Evolutionary conservation across 768 basidiomycete species (phyloP).

Genomic region (Lactarius sanguifluus): DNA sequence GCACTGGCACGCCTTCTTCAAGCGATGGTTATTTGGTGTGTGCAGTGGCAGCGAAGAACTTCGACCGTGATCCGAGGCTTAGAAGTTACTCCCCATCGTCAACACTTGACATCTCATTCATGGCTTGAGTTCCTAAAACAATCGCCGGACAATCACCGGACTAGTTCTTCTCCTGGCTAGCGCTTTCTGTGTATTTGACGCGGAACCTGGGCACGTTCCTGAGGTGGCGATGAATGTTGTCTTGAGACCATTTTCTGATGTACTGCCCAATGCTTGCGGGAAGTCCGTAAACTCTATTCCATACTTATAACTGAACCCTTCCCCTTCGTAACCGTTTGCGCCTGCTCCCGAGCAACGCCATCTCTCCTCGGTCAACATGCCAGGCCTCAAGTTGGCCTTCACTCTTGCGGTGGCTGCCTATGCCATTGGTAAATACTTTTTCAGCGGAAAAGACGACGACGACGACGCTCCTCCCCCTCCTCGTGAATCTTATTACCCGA

Average conservation of each 20-base stretch:
- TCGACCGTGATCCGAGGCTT: neutral
- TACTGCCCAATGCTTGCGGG: neutral
- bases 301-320: neutral
- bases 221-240: neutral
- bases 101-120: neutral
- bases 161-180: neutral
- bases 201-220: neutral
- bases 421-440: neutral
- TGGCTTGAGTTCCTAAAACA: neutral
- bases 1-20: neutral
- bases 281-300: neutral
- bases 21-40: neutral
- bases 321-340: neutral
- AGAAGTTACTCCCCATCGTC: neutral
- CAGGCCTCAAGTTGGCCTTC: neutral
- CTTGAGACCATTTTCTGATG: neutral
- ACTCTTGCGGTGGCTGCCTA: neutral
- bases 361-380: slow-evolving; percentile 5
- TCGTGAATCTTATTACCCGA: neutral
- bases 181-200: neutral
- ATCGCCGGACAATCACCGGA: neutral
- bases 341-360: neutral
- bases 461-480: too few species aligned
- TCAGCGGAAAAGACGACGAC: neutral
- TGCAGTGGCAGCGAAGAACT: neutral